Conservation (phyloP, 805 yeast genomes). For the Cyberlindnera galapagoensis region DNA sequence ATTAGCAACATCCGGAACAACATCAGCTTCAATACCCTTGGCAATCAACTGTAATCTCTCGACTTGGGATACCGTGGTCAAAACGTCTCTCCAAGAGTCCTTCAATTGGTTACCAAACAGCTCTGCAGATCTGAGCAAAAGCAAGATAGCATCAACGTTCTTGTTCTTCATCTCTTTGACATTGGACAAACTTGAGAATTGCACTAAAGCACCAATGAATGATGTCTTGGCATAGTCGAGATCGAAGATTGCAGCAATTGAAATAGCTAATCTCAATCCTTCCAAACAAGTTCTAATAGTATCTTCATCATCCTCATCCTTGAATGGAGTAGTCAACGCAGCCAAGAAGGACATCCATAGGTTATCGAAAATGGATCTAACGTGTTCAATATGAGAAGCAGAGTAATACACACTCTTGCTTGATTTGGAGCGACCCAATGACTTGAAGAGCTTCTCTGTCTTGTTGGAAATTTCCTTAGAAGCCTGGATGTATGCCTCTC, state of each 20-base stretch:
- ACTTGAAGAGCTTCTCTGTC: slow-evolving; percentile 77
- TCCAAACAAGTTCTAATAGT: slow-evolving; percentile 67
- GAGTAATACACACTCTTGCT: slow-evolving; percentile 56
- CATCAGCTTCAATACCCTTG: slow-evolving; percentile 76
- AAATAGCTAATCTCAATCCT: slow-evolving; percentile 77
- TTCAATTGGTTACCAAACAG: slow-evolving; percentile 70
- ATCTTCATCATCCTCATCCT: slow-evolving; percentile 74
- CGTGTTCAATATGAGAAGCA: slow-evolving; percentile 86
- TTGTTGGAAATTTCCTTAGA: slow-evolving; percentile 87
- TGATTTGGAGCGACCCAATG: slow-evolving; percentile 43
- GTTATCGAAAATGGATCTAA: slow-evolving; percentile 86
- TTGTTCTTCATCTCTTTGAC: slow-evolving; percentile 71
- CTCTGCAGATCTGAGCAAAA: slow-evolving; percentile 70
- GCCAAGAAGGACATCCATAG: slow-evolving; percentile 97
- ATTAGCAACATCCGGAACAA: slow-evolving; percentile 77
- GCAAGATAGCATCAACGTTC: slow-evolving; percentile 73
- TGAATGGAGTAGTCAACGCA: slow-evolving; percentile 89
- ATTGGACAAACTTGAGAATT: slow-evolving; percentile 76
- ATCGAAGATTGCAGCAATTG: slow-evolving; percentile 78
- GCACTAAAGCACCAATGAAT: slow-evolving; percentile 83
- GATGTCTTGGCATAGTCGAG: slow-evolving; percentile 82
- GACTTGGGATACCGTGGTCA: slow-evolving; percentile 80
- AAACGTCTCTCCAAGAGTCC: slow-evolving; percentile 78
- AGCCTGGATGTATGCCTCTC: slow-evolving; percentile 87
- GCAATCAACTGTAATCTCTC: slow-evolving; percentile 87